Percentiles rank a stretch among this genome's conserved stretches.
phyloP scores from a whole-genome alignment of 2,329 filamentous ascomycete genomes.

The Curvularia spicifera region DNA sequence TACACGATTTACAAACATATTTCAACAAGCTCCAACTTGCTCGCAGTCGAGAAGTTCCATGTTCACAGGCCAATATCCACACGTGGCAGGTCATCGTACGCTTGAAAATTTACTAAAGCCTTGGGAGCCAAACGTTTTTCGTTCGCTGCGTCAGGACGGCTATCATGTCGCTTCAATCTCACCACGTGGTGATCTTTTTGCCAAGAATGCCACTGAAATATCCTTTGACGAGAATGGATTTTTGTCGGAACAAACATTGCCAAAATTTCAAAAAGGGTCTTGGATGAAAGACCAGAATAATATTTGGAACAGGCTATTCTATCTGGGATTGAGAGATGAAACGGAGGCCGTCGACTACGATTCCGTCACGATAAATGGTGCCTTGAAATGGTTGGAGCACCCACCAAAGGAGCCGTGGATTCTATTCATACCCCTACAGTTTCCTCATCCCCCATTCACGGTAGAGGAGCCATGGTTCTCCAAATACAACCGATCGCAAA shows the following conservation, averaged over 20 bases:
- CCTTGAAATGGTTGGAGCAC: slow-evolving; percentile 53
- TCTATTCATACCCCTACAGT: slow-evolving; percentile 53
- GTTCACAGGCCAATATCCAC: slow-evolving; percentile 57
- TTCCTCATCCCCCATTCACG: slow-evolving; percentile 57
- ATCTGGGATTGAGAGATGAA: slow-evolving; percentile 41
- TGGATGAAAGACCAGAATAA: not conserved
- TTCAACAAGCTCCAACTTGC: slow-evolving; percentile 56
- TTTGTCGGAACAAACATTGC: not conserved
- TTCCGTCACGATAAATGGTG: slow-evolving; percentile 50
- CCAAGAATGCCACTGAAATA: slow-evolving; percentile 48
- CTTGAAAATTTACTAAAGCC: slow-evolving; percentile 58
- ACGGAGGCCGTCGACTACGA: slow-evolving; percentile 55
- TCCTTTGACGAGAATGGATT: not conserved
- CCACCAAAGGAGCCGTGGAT: slow-evolving; percentile 55
- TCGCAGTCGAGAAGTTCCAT: slow-evolving; percentile 57
- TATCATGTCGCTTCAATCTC: slow-evolving; percentile 15
- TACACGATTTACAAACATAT: slow-evolving; percentile 56
- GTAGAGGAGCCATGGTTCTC: slow-evolving; percentile 56
- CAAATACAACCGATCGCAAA: slow-evolving; percentile 52
- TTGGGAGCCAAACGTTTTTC: slow-evolving; percentile 58
- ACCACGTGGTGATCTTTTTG: slow-evolving; percentile 54
- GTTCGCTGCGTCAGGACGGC: slow-evolving; percentile 26
- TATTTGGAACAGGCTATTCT: not conserved
- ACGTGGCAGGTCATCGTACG: slow-evolving; percentile 55
- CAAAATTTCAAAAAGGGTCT: not conserved